These are phyloP conservation scores for Ustilago tritici DNA, from an alignment of 1,284 basidiomycete species.

Conservation along the genomic window DNA sequence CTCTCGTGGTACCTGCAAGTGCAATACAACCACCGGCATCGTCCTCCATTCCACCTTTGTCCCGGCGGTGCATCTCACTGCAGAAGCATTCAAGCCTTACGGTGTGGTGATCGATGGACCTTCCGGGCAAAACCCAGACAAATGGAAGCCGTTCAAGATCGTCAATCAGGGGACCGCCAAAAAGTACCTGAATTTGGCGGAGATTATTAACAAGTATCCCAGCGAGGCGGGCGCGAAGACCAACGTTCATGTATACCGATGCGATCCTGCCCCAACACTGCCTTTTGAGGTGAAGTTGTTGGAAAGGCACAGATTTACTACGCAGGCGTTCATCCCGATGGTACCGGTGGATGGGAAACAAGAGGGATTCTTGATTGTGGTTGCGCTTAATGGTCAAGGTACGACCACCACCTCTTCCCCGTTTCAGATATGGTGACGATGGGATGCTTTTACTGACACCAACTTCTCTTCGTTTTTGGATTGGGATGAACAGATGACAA, in stretches of 20 bases:
- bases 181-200: slow-evolving; percentile 56
- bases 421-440: not conserved
- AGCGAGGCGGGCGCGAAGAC: slow-evolving; percentile 38
- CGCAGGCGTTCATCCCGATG: slow-evolving; percentile 63
- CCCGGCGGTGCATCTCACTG: slow-evolving; percentile 37
- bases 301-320: slow-evolving; percentile 63
- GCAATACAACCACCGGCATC: slow-evolving; percentile 20
- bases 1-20: slow-evolving; percentile 1
- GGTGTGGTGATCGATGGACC: slow-evolving; percentile 62
- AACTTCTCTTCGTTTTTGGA: not conserved
- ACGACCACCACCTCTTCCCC: slow-evolving; percentile 4
- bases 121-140: slow-evolving; percentile 5
- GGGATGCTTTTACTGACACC: slow-evolving; percentile 1
- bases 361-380: slow-evolving; percentile 63
- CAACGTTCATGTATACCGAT: slow-evolving; percentile 63
- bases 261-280: slow-evolving; percentile 31
- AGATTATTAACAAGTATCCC: slow-evolving; percentile 49
- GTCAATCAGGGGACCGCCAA: slow-evolving; percentile 66
- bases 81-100: slow-evolving; percentile 47
- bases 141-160: slow-evolving; percentile 36
- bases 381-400: slow-evolving; percentile 59
- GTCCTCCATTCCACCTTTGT: slow-evolving; percentile 22
- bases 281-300: slow-evolving; percentile 61
- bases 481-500: slow-evolving; percentile 47
- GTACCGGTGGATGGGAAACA: slow-evolving; percentile 25